phyloP scores from a whole-genome alignment of 139 green algal genomes.

The Tetraselmis striata region DNA sequence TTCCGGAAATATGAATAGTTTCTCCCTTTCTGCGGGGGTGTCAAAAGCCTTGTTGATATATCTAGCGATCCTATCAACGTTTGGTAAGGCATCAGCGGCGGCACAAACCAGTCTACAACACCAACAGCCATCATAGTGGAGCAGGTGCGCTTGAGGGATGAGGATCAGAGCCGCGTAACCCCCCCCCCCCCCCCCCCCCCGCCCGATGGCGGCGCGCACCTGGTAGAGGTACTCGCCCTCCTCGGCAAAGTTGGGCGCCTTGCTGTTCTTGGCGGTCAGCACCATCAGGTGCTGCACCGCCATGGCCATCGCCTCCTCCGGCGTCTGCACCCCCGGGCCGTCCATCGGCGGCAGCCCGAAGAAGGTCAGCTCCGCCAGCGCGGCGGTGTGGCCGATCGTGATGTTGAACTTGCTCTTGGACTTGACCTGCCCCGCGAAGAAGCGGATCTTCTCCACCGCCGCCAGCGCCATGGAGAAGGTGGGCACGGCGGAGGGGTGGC shows the following conservation, averaged over 20 bases:
- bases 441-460: slow-evolving; percentile 74
- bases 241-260: slow-evolving; percentile 42
- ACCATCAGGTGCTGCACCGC: slow-evolving; percentile 25
- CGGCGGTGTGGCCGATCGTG: slow-evolving; percentile 68
- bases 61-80: too few relatives aligned
- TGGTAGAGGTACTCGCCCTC: slow-evolving; percentile 63
- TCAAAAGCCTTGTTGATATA: too few relatives aligned
- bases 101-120: too few relatives aligned
- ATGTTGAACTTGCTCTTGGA: slow-evolving; percentile 66
- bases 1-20: too few relatives aligned
- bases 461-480: slow-evolving; percentile 67
- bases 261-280: slow-evolving; percentile 2
- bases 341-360: slow-evolving; percentile 54
- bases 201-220: background rate
- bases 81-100: too few relatives aligned
- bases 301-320: slow-evolving; percentile 24
- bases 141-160: too few relatives aligned
- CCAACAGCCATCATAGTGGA: too few relatives aligned
- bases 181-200: too few relatives aligned
- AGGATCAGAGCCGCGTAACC: too few relatives aligned
- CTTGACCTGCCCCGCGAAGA: slow-evolving; percentile 34
- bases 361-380: slow-evolving; percentile 75
- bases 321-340: slow-evolving; percentile 5
- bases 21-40: too few relatives aligned
- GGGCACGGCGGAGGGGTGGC: slow-evolving; percentile 47